Conservation (phyloP, 2,329 filamentous ascomycete species). For the Huntiella decipiens region DNA sequence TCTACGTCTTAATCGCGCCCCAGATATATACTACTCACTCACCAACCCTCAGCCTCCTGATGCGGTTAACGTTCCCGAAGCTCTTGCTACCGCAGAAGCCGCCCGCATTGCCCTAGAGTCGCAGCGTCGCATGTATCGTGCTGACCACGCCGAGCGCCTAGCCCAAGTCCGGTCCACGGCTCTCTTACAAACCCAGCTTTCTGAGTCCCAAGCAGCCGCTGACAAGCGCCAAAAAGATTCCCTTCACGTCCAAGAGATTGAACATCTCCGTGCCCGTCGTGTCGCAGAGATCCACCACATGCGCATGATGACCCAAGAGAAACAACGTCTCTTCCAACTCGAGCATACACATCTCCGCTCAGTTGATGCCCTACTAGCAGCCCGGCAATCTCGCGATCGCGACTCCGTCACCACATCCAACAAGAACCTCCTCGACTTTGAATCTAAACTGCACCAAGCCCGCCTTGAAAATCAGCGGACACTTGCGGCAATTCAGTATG, state of each 20-base stretch:
- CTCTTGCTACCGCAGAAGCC: slow-evolving; percentile 30
- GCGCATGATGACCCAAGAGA: slow-evolving; percentile 17
- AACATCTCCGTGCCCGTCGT: slow-evolving; percentile 24
- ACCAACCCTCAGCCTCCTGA: slow-evolving; percentile 33
- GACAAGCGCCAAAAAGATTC: slow-evolving; percentile 31
- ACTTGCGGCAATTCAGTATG: slow-evolving; percentile 28
- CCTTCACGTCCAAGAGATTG: slow-evolving; percentile 27
- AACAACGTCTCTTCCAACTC: slow-evolving; percentile 13
- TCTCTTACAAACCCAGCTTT: slow-evolving; percentile 30
- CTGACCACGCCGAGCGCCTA: slow-evolving; percentile 30
- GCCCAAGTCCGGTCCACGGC: slow-evolving; percentile 33
- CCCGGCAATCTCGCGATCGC: slow-evolving; percentile 22
- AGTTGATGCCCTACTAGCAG: slow-evolving; percentile 13
- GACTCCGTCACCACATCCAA: slow-evolving; percentile 26
- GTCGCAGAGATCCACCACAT: slow-evolving; percentile 27
- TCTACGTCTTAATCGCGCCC: slow-evolving; percentile 31
- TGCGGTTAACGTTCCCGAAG: slow-evolving; percentile 31
- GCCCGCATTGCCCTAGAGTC: slow-evolving; percentile 28
- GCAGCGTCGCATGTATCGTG: slow-evolving; percentile 26
- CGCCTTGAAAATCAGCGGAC: slow-evolving; percentile 29
- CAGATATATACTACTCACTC: slow-evolving; percentile 35
- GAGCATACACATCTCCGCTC: slow-evolving; percentile 11
- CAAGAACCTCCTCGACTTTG: slow-evolving; percentile 28
- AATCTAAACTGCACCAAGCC: slow-evolving; percentile 26
- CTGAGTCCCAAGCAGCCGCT: slow-evolving; percentile 28